phyloP scores from a whole-genome alignment of 495 filamentous ascomycete species.

The Durotheca rogersii region DNA sequence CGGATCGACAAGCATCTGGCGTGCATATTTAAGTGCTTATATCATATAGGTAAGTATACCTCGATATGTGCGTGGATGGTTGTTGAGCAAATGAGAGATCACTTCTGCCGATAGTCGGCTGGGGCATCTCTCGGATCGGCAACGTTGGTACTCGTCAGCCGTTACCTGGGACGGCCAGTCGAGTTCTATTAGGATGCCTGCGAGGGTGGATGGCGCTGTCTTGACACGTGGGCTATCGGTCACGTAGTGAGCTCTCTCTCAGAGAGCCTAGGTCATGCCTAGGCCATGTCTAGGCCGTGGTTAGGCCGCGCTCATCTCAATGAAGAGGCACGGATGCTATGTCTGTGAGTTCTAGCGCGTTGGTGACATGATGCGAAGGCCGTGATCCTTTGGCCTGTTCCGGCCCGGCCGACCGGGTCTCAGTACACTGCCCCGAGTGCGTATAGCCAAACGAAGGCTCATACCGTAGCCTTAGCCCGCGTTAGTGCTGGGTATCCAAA shows the following conservation, averaged over 20 bases:
- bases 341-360: neutral
- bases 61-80: too few species aligned
- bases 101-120: too few species aligned
- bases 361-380: neutral
- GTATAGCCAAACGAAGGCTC: constrained; percentile 2
- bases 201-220: neutral
- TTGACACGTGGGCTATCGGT: constrained; percentile 16
- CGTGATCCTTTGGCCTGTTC: neutral
- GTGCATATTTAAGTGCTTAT: too few species aligned
- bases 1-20: too few species aligned
- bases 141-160: neutral
- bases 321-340: neutral
- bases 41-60: too few species aligned
- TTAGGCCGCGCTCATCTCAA: neutral
- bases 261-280: neutral
- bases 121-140: neutral
- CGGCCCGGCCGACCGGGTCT: constrained; percentile 10
- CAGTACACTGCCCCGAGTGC: neutral
- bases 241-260: neutral
- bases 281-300: too few species aligned
- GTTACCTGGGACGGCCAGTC: neutral
- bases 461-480: constrained; percentile 10
- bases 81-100: too few species aligned
- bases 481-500: constrained; percentile 2
- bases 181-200: neutral